Conservation (phyloP, 2,329 filamentous ascomycete species). For the Bipolaris sorokiniana region DNA sequence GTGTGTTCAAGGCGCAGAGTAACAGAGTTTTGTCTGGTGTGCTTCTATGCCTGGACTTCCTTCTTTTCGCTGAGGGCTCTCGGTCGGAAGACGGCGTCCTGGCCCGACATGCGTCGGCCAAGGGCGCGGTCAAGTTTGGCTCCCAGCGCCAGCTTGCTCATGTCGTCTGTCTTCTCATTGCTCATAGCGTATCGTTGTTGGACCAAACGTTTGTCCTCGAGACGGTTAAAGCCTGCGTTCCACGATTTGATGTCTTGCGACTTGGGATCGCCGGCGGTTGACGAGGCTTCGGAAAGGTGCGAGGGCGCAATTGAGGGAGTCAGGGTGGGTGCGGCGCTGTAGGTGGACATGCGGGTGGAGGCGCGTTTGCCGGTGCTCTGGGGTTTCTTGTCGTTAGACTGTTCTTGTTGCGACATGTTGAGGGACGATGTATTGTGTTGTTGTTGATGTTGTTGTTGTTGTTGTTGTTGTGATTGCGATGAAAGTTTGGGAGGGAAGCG, state of each 20-base stretch:
- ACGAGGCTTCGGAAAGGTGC: constrained; percentile 47
- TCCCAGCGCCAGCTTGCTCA: constrained; percentile 85
- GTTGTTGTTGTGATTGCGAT: constrained; percentile 2
- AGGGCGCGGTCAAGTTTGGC: constrained; percentile 91
- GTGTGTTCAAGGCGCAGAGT: constrained; percentile 3
- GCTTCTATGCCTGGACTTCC: constrained; percentile 31
- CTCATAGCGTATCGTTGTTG: constrained; percentile 81
- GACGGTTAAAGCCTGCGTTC: constrained; percentile 79
- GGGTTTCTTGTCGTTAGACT: constrained; percentile 36
- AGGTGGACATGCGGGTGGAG: constrained; percentile 57
- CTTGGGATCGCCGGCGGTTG: constrained; percentile 53
- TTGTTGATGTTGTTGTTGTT: constrained; percentile 1
- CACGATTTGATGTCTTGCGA: constrained; percentile 74
- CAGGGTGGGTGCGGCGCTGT: constrained; percentile 58
- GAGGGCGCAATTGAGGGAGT: constrained; percentile 58
- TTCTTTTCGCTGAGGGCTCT: constrained; percentile 49
- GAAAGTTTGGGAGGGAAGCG: background rate
- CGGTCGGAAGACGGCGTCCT: constrained; percentile 84
- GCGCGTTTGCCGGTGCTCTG: constrained; percentile 47
- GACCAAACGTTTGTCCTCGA: constrained; percentile 85
- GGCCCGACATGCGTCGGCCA: constrained; percentile 81
- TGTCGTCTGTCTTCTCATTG: constrained; percentile 78
- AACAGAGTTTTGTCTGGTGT: background rate
- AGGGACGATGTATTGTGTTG: constrained; percentile 8
- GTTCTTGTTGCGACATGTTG: constrained; percentile 29